Percentiles rank a stretch among this genome's conserved stretches.
phyloP scores from a whole-genome alignment of 2,329 filamentous ascomycete species.

The Acrodontium crateriforme region DNA sequence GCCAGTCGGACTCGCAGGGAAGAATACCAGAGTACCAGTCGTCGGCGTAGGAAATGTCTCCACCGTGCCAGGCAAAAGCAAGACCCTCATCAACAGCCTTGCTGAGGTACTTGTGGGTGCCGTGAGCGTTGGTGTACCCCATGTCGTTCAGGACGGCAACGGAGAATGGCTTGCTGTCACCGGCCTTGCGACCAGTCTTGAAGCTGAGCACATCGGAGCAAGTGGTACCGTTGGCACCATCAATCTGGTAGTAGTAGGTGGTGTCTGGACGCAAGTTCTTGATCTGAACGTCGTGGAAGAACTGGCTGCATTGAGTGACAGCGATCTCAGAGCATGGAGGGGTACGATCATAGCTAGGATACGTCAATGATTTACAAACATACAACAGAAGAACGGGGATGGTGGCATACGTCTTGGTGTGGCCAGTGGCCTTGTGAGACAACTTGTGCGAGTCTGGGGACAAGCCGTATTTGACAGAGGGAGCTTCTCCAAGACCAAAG shows the following conservation, averaged over 20 bases:
- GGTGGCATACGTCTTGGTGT: slow-evolving; percentile 30
- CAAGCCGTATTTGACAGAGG: slow-evolving; percentile 32
- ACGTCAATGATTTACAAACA: slow-evolving; percentile 6
- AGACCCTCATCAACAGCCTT: slow-evolving; percentile 30
- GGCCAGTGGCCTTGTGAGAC: slow-evolving; percentile 24
- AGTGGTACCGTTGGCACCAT: slow-evolving; percentile 36
- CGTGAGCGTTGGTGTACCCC: slow-evolving; percentile 40
- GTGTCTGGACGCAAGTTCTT: slow-evolving; percentile 27
- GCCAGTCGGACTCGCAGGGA: slow-evolving; percentile 33
- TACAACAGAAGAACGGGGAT: too few relatives aligned
- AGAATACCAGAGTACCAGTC: slow-evolving; percentile 40
- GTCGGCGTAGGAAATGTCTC: slow-evolving; percentile 38
- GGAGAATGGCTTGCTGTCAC: slow-evolving; percentile 29
- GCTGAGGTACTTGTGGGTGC: slow-evolving; percentile 32
- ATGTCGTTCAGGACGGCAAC: slow-evolving; percentile 39
- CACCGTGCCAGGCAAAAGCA: slow-evolving; percentile 40
- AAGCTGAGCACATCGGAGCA: slow-evolving; percentile 33
- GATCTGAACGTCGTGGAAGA: slow-evolving; percentile 39
- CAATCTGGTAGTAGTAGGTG: slow-evolving; percentile 39
- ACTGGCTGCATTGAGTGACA: slow-evolving; percentile 38
- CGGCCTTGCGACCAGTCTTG: slow-evolving; percentile 32
- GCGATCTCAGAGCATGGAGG: slow-evolving; percentile 34
- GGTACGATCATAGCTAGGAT: slow-evolving; percentile 35
- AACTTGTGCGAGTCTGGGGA: slow-evolving; percentile 16
- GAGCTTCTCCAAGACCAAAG: slow-evolving; percentile 35